Evolutionary conservation across 192 early-diverging fungal species (phyloP).

Genomic region (Lunasporangiospora selenospora): DNA sequence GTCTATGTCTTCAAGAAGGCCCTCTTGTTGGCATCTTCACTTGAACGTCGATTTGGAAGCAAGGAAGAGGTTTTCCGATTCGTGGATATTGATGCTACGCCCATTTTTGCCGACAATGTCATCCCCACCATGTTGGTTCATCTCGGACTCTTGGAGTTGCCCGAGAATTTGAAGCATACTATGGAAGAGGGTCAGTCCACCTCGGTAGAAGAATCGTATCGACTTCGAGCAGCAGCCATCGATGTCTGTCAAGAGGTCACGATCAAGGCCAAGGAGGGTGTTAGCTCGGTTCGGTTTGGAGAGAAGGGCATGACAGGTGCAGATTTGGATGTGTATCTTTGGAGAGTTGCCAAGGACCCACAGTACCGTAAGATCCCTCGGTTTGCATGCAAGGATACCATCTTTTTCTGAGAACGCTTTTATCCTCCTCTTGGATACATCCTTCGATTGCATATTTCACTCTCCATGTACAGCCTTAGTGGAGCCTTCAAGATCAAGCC

Average conservation of each 20-base stretch:
- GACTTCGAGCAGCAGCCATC: constrained; percentile 76
- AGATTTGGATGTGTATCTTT: constrained; percentile 72
- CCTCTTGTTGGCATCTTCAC: constrained; percentile 70
- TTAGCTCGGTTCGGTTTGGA: constrained; percentile 31
- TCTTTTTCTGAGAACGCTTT: constrained; percentile 64
- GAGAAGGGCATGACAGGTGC: constrained; percentile 48
- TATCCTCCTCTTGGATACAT: neutral
- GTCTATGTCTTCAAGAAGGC: constrained; percentile 84
- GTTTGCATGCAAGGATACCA: constrained; percentile 67
- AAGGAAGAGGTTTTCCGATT: constrained; percentile 68
- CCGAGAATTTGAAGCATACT: constrained; percentile 53
- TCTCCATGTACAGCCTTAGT: no score
- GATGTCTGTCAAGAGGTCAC: constrained; percentile 68
- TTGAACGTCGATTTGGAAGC: constrained; percentile 65
- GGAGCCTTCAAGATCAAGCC: no score
- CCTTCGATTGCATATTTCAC: no score
- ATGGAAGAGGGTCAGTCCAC: constrained; percentile 56
- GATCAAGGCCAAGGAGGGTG: constrained; percentile 24
- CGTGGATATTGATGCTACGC: constrained; percentile 66
- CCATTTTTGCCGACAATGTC: constrained; percentile 80
- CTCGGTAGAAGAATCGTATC: constrained; percentile 56
- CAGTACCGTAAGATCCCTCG: constrained; percentile 62
- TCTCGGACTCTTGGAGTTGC: constrained; percentile 57
- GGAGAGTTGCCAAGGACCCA: constrained; percentile 76
- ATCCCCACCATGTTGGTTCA: constrained; percentile 71